Conservation (phyloP, 2,329 filamentous ascomycete species). For the Fusarium floridanum region DNA sequence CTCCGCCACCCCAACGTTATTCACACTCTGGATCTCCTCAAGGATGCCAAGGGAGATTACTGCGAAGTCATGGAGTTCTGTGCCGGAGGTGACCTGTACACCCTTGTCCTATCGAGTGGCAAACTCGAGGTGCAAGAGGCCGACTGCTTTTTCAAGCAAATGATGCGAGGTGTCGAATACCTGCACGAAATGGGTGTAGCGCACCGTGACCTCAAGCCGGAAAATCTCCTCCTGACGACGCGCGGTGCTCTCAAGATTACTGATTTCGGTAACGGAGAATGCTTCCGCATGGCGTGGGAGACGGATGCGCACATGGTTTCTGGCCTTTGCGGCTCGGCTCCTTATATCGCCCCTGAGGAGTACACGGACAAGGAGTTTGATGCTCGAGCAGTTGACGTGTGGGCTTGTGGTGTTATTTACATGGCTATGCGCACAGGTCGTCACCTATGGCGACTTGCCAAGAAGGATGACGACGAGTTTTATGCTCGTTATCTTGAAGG, state of each 20-base stretch:
- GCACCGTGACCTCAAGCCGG: slow-evolving; percentile 95
- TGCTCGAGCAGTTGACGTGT: slow-evolving; percentile 96
- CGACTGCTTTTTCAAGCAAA: slow-evolving; percentile 98
- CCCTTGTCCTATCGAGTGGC: slow-evolving; percentile 87
- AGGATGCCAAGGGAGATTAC: slow-evolving; percentile 96
- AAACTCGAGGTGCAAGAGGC: slow-evolving; percentile 94
- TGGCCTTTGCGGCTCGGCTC: slow-evolving; percentile 94
- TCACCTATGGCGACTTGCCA: slow-evolving; percentile 96
- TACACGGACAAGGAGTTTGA: slow-evolving; percentile 97
- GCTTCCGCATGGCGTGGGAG: slow-evolving; percentile 99
- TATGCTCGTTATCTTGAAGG: slow-evolving; percentile 95
- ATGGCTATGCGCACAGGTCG: slow-evolving; percentile 99
- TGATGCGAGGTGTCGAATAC: slow-evolving; percentile 99
- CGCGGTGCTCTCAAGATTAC: slow-evolving; percentile 96
- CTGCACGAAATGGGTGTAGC: slow-evolving; percentile 99
- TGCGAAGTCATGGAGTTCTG: slow-evolving; percentile 99
- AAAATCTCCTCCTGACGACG: slow-evolving; percentile 93
- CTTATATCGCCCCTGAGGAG: slow-evolving; percentile 97
- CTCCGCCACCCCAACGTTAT: slow-evolving; percentile 98
- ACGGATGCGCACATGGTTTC: slow-evolving; percentile 98
- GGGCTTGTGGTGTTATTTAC: slow-evolving; percentile 98
- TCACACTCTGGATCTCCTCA: slow-evolving; percentile 93
- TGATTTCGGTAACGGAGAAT: slow-evolving; percentile 98
- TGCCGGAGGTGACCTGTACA: slow-evolving; percentile 95
- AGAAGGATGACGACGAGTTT: slow-evolving; percentile 97